Conservation (phyloP, 768 basidiomycete species). For the Mycena alexandri region DNA sequence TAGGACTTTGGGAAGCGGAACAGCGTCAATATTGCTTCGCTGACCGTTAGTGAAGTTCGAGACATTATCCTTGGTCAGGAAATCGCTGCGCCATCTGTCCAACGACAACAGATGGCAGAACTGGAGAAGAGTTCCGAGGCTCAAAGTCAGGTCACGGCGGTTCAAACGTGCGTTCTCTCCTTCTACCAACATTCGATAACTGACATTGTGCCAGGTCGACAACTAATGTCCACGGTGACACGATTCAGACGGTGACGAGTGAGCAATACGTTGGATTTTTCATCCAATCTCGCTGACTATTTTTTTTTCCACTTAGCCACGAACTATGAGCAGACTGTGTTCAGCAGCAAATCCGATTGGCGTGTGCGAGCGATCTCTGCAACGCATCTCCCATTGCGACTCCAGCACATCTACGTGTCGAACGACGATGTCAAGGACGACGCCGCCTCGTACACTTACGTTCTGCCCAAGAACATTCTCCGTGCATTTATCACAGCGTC, state of each 20-base stretch:
- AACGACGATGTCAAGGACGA: slow-evolving; percentile 99
- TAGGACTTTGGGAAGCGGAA: slow-evolving; percentile 99
- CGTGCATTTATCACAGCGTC: slow-evolving; percentile 93
- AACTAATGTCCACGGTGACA: slow-evolving; percentile 97
- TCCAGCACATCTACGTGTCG: slow-evolving; percentile 99
- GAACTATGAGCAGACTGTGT: slow-evolving; percentile 98
- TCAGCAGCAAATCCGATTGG: slow-evolving; percentile 99
- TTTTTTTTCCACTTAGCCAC: slow-evolving; percentile 72
- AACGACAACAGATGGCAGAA: slow-evolving; percentile 99
- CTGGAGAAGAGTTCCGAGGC: slow-evolving; percentile 97
- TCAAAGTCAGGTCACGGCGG: slow-evolving; percentile 93
- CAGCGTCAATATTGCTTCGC: slow-evolving; percentile 97
- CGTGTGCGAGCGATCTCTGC: slow-evolving; percentile 98
- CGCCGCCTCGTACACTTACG: slow-evolving; percentile 93
- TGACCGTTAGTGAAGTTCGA: slow-evolving; percentile 96
- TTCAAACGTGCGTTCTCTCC: slow-evolving; percentile 77
- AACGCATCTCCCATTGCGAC: slow-evolving; percentile 93
- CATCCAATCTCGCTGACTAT: slow-evolving; percentile 24
- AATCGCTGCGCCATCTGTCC: slow-evolving; percentile 94
- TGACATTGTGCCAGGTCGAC: slow-evolving; percentile 71
- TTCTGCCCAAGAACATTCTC: slow-evolving; percentile 96
- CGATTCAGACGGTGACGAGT: slow-evolving; percentile 96
- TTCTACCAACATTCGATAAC: slow-evolving; percentile 20
- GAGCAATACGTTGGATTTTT: slow-evolving; percentile 41
- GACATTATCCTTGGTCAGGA: slow-evolving; percentile 99